Base-by-base conservation (phyloP, 495 filamentous ascomycete species). In the Aspergillus baeticus region DNA sequence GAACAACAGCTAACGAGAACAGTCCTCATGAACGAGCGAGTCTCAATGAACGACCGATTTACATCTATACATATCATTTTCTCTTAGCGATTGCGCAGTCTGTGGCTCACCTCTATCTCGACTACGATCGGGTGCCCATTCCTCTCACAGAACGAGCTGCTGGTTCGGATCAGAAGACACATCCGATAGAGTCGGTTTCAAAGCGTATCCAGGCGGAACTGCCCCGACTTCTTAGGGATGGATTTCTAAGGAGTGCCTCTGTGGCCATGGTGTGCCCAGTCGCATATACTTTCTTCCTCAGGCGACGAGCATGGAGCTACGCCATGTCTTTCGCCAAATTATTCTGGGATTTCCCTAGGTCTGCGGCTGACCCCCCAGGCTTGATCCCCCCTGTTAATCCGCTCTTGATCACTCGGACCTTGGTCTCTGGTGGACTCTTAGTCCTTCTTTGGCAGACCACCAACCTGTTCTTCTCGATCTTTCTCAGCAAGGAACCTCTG, bases 41-140 rank as follows among this genome's bases (percentile, higher is more conserved):
- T n/a, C 70, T 97, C 57, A 98, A 98, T 67, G 94, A 98, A 71
- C 78, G 88, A 59, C 84, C 90, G 1, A 79, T 98, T 31, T 96
- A 91, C 69, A 76, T 97, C 15, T 84, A 88, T 8, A 82, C 82
- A 38, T 82, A 87, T 61, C 81, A 92, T 52, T 57, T 89, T 6
- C 69, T 84, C 1, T 73, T 93, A 15, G 91, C 88, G 5, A 58
- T 89, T 35, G 71, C 77, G 20, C 91, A 96, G 71, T 81, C 88
- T 2, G 57, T 78, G 10, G 54, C 79, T 29, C 94, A 98, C 62
- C 71, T 96, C 14, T 83, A 77, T 55, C 77, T 74, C 53, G 92
- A 97, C 65, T 85, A 85, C 60, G 92, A 96, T 67, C 79, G 78
- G 36, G 69, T 96, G 31, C 63, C 76, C 13, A 70, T 95, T 35